phyloP scores from a whole-genome alignment of 2,329 filamentous ascomycete species.

The Pseudopyrenochaeta lycopersici region DNA sequence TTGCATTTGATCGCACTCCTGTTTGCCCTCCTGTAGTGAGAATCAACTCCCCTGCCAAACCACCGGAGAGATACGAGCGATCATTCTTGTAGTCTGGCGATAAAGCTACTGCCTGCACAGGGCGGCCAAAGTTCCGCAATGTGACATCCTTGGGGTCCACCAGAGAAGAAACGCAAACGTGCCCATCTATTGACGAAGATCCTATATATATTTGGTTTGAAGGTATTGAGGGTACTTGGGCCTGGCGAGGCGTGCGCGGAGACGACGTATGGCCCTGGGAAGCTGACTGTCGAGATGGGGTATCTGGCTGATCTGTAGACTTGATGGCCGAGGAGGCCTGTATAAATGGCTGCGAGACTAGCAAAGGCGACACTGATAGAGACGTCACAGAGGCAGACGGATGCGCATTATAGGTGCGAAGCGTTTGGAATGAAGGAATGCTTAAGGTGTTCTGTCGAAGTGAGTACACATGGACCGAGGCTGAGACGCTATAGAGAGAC shows the following conservation, averaged over 20 bases:
- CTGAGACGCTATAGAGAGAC: constrained; percentile 42
- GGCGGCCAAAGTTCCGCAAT: constrained; percentile 90
- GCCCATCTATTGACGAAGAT: constrained; percentile 93
- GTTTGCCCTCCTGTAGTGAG: constrained; percentile 82
- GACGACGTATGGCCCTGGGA: constrained; percentile 53
- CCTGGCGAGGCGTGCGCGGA: constrained; percentile 63
- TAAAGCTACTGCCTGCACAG: constrained; percentile 90
- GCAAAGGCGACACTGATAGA: constrained; percentile 86
- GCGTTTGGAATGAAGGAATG: constrained; percentile 79
- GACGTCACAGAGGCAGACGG: constrained; percentile 83
- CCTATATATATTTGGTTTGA: constrained; percentile 94
- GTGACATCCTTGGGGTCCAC: constrained; percentile 90
- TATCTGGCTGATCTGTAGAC: constrained; percentile 43
- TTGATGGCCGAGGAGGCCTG: constrained; percentile 27
- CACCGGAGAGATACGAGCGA: constrained; percentile 87
- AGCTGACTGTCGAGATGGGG: constrained; percentile 51
- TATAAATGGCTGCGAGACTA: constrained; percentile 64
- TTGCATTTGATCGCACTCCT: constrained; percentile 83
- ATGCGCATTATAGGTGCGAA: constrained; percentile 92
- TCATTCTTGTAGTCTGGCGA: constrained; percentile 95
- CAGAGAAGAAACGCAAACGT: constrained; percentile 90
- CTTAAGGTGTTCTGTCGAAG: constrained; percentile 78
- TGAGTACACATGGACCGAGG: constrained; percentile 15
- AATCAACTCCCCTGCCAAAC: constrained; percentile 85
- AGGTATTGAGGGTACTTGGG: constrained; percentile 73